These are phyloP conservation scores for Mycena floridula DNA, from an alignment of 768 basidiomycete genomes.

Conservation along the genomic window DNA sequence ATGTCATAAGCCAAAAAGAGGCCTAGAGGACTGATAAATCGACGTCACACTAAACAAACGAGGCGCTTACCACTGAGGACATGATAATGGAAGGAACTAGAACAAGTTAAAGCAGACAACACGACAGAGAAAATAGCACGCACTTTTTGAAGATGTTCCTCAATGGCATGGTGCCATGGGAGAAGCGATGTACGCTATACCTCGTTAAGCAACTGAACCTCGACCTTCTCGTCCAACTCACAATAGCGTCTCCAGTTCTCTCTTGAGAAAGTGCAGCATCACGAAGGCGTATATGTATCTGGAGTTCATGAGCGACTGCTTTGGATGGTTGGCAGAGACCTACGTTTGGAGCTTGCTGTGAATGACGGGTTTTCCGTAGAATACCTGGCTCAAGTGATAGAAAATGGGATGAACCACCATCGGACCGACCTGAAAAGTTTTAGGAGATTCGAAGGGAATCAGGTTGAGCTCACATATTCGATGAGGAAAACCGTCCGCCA, in stretches of 20 bases:
- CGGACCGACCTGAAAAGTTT: conserved; percentile 61
- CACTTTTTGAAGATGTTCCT: conserved; percentile 88
- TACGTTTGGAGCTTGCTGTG: conserved; percentile 79
- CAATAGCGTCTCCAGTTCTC: conserved; percentile 91
- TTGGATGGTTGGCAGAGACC: conserved; percentile 9
- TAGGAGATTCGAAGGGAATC: neutral
- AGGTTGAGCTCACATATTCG: conserved; percentile 69
- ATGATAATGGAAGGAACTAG: conserved; percentile 87
- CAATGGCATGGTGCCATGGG: conserved; percentile 89
- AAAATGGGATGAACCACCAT: conserved; percentile 84
- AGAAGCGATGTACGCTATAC: conserved; percentile 91
- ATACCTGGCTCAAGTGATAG: conserved; percentile 61
- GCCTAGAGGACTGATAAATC: conserved; percentile 47
- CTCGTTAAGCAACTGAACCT: neutral
- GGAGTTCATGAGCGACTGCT: conserved; percentile 4
- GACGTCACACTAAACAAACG: conserved; percentile 1
- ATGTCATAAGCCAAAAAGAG: conserved; percentile 72
- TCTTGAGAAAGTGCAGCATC: conserved; percentile 84
- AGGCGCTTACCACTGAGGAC: conserved; percentile 59
- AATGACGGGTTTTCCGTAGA: conserved; percentile 65
- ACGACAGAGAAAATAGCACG: conserved; percentile 1
- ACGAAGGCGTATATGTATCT: conserved; percentile 72
- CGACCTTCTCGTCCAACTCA: conserved; percentile 25
- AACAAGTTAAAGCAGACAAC: neutral
- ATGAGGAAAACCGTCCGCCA: conserved; percentile 87